These are phyloP conservation scores for grape (Vitis vinifera) DNA, from an alignment of 164 flowering plant species.

Conservation along the genomic window ASM3070453v1 NC_081822.1:2743001-2743500, in stretches of 20 bases:
- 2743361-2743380: constrained; percentile 86
- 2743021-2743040: background rate
- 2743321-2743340: constrained; percentile 83
- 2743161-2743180: too few species aligned
- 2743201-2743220: background rate
- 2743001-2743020: background rate
- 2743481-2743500: constrained; percentile 90
- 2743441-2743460: constrained; percentile 47
- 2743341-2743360: constrained; percentile 91
- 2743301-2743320: constrained; percentile 53
- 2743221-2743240: background rate
- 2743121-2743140: too few species aligned
- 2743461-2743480: constrained; percentile 60
- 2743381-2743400: constrained; percentile 89
- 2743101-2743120: too few species aligned
- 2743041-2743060: background rate
- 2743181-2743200: too few species aligned
- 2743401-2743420: constrained; percentile 85
- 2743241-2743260: background rate
- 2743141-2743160: too few species aligned
- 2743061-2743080: background rate
- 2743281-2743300: constrained; percentile 6
- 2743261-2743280: background rate
- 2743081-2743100: background rate
- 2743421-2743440: constrained; percentile 66